Evolutionary conservation across 768 basidiomycete species (phyloP), one percentile per base, ranked within the genome.

Genomic region (Leccinum uliginosum): DNA sequence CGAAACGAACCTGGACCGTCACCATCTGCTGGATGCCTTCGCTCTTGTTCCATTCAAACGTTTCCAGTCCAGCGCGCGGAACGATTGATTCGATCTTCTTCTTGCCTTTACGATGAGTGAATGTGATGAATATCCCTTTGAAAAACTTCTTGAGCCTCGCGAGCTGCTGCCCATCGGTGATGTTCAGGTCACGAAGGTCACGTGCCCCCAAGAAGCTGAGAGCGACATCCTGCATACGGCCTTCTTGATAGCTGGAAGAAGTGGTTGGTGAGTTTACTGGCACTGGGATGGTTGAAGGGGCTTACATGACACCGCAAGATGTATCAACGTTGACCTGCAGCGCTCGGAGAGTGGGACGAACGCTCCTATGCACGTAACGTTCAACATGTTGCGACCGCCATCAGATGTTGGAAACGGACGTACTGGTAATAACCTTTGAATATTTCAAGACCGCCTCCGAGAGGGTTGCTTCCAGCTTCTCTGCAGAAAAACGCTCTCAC

Each of bases 371-470:
- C 15, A 19, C 19, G 44, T 38, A 17, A 34, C 14, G n/a, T 35
- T 60, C 49, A 50, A 27, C 46, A 49, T 1, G 27, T 27, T 10
- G 35, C 11, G 30, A 4, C 26, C 40, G n/a, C 35, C 40, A 35
- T 23, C 10, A 27, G 43, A 21, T 19, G 29, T 47, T 24, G 29
- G 43, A 47, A 34, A 19, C 6, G n/a, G 26, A 62, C 77, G 27
- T 54, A 83, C 82, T 82, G 80, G 54, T 76, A 82, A 44, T 73
- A 80, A 0, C 82, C 82, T 8, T 75, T 69, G 69, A 79, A 76
- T 0, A 83, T 56, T 38, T 80, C 77, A 0, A 83, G 61, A 3
- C 70, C 70, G 2, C 70, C 68, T 15, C 68, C 72, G 1, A 73
- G 61, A 7, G 2, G 0, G 44, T 48, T 60, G 15, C 56, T 65